phyloP scores from a whole-genome alignment of 345 rosid species.

The Populus ilicifolia region DNA sequence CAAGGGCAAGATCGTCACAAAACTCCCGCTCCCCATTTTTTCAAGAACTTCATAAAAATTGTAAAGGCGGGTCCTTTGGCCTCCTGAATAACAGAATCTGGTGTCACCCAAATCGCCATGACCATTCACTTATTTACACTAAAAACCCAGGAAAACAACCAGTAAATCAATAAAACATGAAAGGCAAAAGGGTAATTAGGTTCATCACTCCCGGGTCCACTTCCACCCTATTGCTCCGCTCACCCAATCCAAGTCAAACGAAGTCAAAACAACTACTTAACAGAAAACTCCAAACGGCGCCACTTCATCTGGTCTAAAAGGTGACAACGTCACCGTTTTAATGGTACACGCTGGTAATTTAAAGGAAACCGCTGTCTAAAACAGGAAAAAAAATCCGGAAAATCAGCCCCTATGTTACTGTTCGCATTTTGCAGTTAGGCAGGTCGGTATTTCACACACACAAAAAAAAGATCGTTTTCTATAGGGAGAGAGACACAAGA shows the following conservation, averaged over 20 bases:
- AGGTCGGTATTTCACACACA: constrained; percentile 35
- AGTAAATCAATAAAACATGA: background rate
- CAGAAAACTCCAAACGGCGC: background rate
- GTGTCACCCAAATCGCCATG: background rate
- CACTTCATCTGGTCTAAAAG: background rate
- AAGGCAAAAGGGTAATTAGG: constrained; percentile 1
- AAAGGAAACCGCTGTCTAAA: constrained; percentile 14
- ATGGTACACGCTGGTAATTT: constrained; percentile 31
- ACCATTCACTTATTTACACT: constrained; percentile 5
- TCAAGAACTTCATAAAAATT: constrained; percentile 15
- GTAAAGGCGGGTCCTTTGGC: constrained; percentile 26
- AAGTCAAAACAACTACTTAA: background rate
- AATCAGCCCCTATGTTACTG: constrained; percentile 17
- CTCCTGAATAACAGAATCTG: constrained; percentile 24
- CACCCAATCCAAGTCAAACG: constrained; percentile 16
- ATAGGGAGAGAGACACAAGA: background rate
- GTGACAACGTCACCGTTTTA: constrained; percentile 10
- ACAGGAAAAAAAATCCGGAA: constrained; percentile 28
- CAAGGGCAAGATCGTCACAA: constrained; percentile 15
- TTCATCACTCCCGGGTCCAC: background rate
- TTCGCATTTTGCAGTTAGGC: constrained; percentile 50
- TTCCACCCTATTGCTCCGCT: background rate
- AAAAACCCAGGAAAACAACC: background rate
- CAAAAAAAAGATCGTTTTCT: background rate
- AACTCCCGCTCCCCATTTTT: background rate